A percentile compares a stretch with the other conserved stretches of the same genome.
Evolutionary conservation across 1,284 basidiomycete species (phyloP).

Genomic region (Melampsora occidentalis): DNA sequence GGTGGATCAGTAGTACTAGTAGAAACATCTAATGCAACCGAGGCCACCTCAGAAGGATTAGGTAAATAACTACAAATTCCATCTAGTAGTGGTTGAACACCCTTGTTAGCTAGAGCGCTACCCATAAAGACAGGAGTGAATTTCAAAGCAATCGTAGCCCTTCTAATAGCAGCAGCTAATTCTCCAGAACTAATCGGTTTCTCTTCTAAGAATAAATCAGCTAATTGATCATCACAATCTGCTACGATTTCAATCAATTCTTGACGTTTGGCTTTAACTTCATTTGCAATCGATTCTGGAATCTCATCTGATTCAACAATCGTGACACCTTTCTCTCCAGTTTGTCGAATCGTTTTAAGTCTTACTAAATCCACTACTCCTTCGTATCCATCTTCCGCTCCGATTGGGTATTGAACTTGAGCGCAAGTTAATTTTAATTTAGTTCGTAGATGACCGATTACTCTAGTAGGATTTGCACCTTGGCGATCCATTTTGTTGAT

Average conservation of each 20-base stretch:
- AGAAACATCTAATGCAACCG: constrained; percentile 77
- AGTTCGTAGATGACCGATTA: constrained; percentile 83
- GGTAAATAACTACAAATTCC: constrained; percentile 95
- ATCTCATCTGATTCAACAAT: constrained; percentile 86
- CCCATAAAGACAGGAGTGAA: constrained; percentile 97
- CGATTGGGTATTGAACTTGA: constrained; percentile 95
- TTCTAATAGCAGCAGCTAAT: constrained; percentile 79
- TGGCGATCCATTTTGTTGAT: constrained; percentile 99
- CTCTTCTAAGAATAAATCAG: constrained; percentile 87
- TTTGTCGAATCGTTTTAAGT: constrained; percentile 92
- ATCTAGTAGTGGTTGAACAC: constrained; percentile 88
- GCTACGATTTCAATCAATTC: constrained; percentile 94
- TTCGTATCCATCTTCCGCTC: constrained; percentile 78
- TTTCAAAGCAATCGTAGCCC: constrained; percentile 79
- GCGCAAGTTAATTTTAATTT: constrained; percentile 92
- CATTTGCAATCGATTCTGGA: constrained; percentile 68
- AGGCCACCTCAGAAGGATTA: constrained; percentile 75
- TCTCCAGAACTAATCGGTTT: constrained; percentile 69
- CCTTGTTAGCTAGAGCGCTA: constrained; percentile 96
- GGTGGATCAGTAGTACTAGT: constrained; percentile 64
- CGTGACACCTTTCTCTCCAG: constrained; percentile 84
- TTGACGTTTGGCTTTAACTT: constrained; percentile 75
- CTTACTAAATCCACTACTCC: constrained; percentile 92
- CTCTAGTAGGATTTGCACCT: constrained; percentile 94
- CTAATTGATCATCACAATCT: constrained; percentile 91